Base-by-base conservation (phyloP, 768 basidiomycete genomes). In the Hericium erinaceus region DNA sequence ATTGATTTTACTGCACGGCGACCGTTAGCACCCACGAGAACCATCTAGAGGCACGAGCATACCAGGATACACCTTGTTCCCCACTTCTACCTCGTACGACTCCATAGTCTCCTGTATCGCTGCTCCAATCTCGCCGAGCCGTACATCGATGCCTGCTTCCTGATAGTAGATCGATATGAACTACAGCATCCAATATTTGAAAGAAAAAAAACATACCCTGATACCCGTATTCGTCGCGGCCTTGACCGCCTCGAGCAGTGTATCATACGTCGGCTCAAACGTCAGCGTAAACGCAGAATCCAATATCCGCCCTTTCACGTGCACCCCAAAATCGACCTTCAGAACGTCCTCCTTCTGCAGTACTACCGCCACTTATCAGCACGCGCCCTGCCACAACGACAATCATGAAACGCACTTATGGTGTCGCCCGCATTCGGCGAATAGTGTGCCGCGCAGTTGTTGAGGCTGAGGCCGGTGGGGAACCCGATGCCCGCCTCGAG, bases 81-180 rank as follows among this genome's bases (percentile, higher is more conserved):
- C 80, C n/a, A 95, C 82, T 65, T 93, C 92, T 11, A 99, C 95
- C 68, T 98, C 97, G 66, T 98, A 98, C 0, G 90, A 92, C 67
- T 98, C 94, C 97, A 99, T 99, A 2, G 93, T 95, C 69, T 99
- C 97, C 70, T 99, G 95, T 56, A 98, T 95, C 53, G 81, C 80
- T 0, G 84, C 93, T 2, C 85, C 97, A 37, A 99, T 78, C 68
- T 98, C 95, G 55, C 93, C 94, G 54, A 98, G 78, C 54, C 95
- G 82, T 0, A 89, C 90, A 66, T 98, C 97, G 63, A 99, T 98
- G 3, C 97, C 97, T 5, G 95, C 89, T 80, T 95, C 93, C 92
- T 95, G 37, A n/a, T 33, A 2, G 63, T 28, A 48, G 4, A 48
- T 7, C 15, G 26, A 60, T 46, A 52, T 38, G 49, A 37, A 39